A percentile compares a stretch with the other conserved stretches of the same genome.
Conservation (phyloP, 306 rosid species). For the Acacia crassicarpa region DNA sequence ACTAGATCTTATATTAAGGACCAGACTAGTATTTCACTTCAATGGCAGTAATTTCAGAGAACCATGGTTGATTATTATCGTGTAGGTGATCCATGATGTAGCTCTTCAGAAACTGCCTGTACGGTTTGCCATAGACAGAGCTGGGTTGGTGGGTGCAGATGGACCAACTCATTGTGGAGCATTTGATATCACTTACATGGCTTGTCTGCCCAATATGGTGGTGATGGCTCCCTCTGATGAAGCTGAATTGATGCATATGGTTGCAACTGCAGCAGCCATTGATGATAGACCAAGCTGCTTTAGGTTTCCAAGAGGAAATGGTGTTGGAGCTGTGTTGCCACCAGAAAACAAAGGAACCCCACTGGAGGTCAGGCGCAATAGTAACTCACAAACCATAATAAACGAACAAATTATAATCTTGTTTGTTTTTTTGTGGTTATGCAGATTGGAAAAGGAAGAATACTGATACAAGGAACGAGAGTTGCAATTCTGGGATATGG, state of each 20-base stretch:
- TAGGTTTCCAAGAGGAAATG: conserved; percentile 80
- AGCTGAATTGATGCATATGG: conserved; percentile 84
- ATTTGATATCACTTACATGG: conserved; percentile 83
- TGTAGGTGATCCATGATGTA: conserved; percentile 78
- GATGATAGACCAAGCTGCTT: conserved; percentile 88
- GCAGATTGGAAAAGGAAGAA: conserved; percentile 82
- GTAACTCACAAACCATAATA: background rate
- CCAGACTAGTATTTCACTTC: background rate
- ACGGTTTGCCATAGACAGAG: conserved; percentile 74
- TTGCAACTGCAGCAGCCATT: conserved; percentile 72
- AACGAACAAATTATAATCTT: background rate
- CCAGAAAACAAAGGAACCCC: conserved; percentile 58
- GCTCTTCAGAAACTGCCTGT: conserved; percentile 82
- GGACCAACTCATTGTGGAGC: conserved; percentile 96
- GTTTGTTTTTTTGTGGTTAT: background rate
- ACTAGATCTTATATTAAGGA: too few relatives aligned
- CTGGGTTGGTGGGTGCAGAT: conserved; percentile 81
- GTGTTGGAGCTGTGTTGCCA: conserved; percentile 61
- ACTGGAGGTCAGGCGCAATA: conserved; percentile 54
- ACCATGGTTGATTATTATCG: background rate
- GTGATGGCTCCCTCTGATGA: conserved; percentile 90
- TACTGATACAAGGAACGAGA: conserved; percentile 61
- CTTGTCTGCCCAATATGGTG: conserved; percentile 87
- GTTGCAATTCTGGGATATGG: conserved; percentile 79
- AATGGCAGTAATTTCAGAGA: background rate